A percentile compares a stretch with the other conserved stretches of the same genome.
These are phyloP conservation scores for Pseudocohnilembus persalinus DNA, from an alignment of 169 alveolate genomes.

Conservation along the genomic window DNA sequence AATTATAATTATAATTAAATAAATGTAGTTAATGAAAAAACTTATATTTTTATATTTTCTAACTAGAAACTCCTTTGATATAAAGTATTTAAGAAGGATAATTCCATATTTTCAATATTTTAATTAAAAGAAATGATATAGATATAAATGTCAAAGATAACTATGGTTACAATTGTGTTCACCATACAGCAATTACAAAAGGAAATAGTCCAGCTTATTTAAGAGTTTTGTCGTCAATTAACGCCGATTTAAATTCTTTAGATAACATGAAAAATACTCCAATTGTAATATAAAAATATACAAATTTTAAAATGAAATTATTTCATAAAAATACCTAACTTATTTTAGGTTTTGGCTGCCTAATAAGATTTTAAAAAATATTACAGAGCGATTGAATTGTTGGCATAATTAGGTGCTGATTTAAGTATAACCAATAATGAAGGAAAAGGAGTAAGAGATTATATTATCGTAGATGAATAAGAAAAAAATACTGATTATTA, in stretches of 20 bases:
- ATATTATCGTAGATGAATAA: slow-evolving; percentile 6
- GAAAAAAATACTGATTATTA: slow-evolving; percentile 17
- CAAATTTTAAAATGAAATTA: background rate
- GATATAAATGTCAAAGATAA: slow-evolving; percentile 13
- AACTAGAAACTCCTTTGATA: slow-evolving; percentile 19
- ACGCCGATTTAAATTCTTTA: background rate
- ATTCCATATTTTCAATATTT: slow-evolving; percentile 15
- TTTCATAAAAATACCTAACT: no score
- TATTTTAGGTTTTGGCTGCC: background rate
- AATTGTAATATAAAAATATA: background rate
- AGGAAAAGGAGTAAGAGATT: background rate
- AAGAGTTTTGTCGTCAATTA: background rate
- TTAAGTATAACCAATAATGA: background rate
- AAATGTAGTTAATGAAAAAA: no score
- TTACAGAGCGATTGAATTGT: slow-evolving; percentile 14
- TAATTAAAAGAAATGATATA: slow-evolving; percentile 3
- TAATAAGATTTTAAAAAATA: background rate
- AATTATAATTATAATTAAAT: background rate
- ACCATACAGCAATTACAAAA: slow-evolving; percentile 26
- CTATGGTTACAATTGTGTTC: slow-evolving; percentile 1
- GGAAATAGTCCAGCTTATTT: slow-evolving; percentile 27
- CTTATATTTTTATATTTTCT: no score
- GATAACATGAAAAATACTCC: slow-evolving; percentile 8
- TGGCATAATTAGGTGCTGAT: slow-evolving; percentile 8
- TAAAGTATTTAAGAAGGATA: slow-evolving; percentile 13